Conservation (phyloP, 1,284 basidiomycete species). For the Gymnopus androsaceus region DNA sequence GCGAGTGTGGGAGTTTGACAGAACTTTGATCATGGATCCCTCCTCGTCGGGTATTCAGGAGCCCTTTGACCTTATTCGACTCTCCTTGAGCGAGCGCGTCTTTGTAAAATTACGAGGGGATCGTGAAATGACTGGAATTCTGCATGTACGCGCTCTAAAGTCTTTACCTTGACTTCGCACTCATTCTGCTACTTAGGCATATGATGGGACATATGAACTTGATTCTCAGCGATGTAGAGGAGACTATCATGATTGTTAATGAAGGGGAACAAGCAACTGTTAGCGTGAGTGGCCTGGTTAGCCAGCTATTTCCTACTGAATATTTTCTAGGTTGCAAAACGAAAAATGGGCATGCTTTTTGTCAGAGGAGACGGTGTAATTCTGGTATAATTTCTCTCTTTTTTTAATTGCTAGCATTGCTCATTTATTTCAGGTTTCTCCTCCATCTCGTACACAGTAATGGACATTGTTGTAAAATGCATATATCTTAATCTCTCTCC, state of each 20-base stretch:
- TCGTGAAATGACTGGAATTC: conserved; percentile 86
- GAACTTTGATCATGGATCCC: conserved; percentile 71
- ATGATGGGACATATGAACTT: conserved; percentile 99
- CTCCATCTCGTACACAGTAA: conserved; percentile 62
- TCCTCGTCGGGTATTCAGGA: conserved; percentile 83
- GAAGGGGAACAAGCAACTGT: conserved; percentile 58
- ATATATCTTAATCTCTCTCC: too few species aligned
- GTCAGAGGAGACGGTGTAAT: conserved; percentile 96
- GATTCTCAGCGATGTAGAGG: conserved; percentile 96
- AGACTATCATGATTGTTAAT: conserved; percentile 93
- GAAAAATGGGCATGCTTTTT: conserved; percentile 98
- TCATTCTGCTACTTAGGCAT: conserved; percentile 64
- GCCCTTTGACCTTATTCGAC: conserved; percentile 96
- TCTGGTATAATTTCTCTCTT: conserved; percentile 55
- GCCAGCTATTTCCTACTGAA: neutral
- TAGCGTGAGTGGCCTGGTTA: conserved; percentile 48
- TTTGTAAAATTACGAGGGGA: conserved; percentile 96
- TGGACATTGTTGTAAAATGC: too few species aligned
- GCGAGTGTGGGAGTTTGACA: neutral
- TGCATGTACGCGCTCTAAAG: conserved; percentile 66
- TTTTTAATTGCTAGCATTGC: conserved; percentile 16
- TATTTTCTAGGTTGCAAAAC: conserved; percentile 76
- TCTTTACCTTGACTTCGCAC: conserved; percentile 16
- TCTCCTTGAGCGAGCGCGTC: conserved; percentile 95
- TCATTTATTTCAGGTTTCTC: conserved; percentile 59